Evolutionary conservation across 2,329 filamentous ascomycete genomes (phyloP).

Genomic region (Arachnomyces sp.): DNA sequence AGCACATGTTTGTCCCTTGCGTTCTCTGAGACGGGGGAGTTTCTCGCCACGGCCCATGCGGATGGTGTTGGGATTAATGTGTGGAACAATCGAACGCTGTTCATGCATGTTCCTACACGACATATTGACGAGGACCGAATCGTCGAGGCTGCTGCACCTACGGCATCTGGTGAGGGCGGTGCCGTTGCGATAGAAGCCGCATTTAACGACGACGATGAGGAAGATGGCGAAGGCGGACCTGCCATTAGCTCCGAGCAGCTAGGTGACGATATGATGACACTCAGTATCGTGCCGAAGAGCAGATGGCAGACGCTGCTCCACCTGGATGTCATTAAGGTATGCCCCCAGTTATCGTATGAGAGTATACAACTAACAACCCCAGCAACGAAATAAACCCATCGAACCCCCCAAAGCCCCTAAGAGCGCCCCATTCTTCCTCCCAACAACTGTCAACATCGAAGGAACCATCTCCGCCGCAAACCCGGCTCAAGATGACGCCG

Average conservation of each 20-base stretch:
- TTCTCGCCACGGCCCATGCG: constrained; percentile 80
- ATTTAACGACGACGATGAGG: constrained; percentile 51
- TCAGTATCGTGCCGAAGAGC: constrained; percentile 82
- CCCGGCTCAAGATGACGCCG: constrained; percentile 22
- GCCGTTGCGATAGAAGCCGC: constrained; percentile 68
- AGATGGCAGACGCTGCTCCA: constrained; percentile 93
- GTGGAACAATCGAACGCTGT: constrained; percentile 91
- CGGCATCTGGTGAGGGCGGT: constrained; percentile 74
- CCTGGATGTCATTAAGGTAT: constrained; percentile 70
- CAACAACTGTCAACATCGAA: constrained; percentile 33
- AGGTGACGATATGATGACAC: constrained; percentile 71
- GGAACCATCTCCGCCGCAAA: constrained; percentile 21
- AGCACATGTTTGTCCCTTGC: constrained; percentile 75
- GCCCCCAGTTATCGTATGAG: constrained; percentile 1
- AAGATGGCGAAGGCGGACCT: constrained; percentile 45
- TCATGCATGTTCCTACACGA: constrained; percentile 77
- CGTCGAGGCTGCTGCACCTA: constrained; percentile 58
- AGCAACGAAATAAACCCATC: constrained; percentile 87
- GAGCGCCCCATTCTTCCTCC: constrained; percentile 92
- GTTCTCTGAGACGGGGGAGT: constrained; percentile 86
- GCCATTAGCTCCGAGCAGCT: constrained; percentile 64
- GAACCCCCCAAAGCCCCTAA: constrained; percentile 87
- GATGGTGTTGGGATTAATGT: constrained; percentile 81
- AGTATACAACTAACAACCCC: constrained; percentile 12
- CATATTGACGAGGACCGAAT: constrained; percentile 76